These are phyloP conservation scores for Monosporozyma aquatica DNA, from an alignment of 805 yeast species.

Conservation along the genomic window DNA sequence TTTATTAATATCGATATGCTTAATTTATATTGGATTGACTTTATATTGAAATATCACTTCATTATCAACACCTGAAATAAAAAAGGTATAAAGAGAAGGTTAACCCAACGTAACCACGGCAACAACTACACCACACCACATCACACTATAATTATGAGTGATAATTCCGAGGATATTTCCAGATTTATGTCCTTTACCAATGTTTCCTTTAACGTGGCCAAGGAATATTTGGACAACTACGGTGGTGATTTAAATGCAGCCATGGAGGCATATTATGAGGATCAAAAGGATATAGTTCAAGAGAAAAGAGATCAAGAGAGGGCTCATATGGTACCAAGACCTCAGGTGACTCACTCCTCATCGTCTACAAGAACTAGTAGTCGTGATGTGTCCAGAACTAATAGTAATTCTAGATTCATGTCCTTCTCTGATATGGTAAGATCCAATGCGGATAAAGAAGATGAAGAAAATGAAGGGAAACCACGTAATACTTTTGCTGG, in stretches of 20 bases:
- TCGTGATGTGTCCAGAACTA: background rate
- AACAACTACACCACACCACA: background rate
- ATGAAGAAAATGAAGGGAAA: conserved; percentile 39
- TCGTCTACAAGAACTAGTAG: background rate
- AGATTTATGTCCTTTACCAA: conserved; percentile 34
- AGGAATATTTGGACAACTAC: conserved; percentile 29
- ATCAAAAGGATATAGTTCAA: conserved; percentile 5
- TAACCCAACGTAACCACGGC: background rate
- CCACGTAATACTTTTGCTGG: conserved; percentile 56
- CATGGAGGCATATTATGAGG: conserved; percentile 23
- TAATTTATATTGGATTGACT: too few relatives aligned
- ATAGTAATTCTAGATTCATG: conserved; percentile 29
- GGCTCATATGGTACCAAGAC: background rate
- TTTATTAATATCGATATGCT: too few relatives aligned
- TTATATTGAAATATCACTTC: too few relatives aligned
- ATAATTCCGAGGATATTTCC: conserved; percentile 1
- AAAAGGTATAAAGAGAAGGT: too few relatives aligned
- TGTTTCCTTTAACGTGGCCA: conserved; percentile 32
- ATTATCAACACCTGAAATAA: too few relatives aligned
- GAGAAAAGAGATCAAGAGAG: background rate
- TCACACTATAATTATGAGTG: background rate
- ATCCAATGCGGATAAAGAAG: conserved; percentile 32
- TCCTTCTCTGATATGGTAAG: conserved; percentile 33
- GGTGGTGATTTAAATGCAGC: conserved; percentile 21
- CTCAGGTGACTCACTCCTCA: background rate